phyloP scores from a whole-genome alignment of 345 rosid genomes.

The Pseudoturritis turrita region DNA sequence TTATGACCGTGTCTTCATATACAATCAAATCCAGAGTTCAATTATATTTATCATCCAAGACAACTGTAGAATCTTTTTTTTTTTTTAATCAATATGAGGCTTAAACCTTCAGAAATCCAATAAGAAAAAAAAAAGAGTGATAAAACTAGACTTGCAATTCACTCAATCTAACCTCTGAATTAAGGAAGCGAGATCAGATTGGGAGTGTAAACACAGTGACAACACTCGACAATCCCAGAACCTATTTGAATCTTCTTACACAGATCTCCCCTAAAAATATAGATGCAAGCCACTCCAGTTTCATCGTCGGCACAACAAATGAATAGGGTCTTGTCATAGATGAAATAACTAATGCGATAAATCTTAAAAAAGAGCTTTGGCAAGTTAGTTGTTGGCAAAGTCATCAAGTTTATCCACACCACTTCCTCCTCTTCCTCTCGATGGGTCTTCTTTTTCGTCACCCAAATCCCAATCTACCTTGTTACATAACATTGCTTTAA shows the following conservation, averaged over 20 bases:
- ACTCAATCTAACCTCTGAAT: neutral
- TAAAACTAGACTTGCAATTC: neutral
- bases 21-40: no score
- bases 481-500: neutral
- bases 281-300: neutral
- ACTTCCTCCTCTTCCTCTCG: neutral
- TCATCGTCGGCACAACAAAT: neutral
- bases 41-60: no score
- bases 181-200: neutral
- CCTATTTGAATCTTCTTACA: conserved; percentile 3
- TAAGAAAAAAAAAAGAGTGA: neutral
- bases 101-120: no score
- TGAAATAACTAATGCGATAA: neutral
- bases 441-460: neutral
- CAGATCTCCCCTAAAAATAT: neutral
- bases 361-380: neutral
- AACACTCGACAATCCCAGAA: neutral
- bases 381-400: neutral
- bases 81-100: no score
- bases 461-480: neutral
- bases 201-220: conserved; percentile 7
- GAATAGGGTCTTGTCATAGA: neutral
- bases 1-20: no score
- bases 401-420: conserved; percentile 7
- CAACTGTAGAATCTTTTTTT: no score